Percentiles rank a stretch among this genome's conserved stretches.
Conservation (phyloP, 2,329 filamentous ascomycete species). For the Aspergillus unguis region DNA sequence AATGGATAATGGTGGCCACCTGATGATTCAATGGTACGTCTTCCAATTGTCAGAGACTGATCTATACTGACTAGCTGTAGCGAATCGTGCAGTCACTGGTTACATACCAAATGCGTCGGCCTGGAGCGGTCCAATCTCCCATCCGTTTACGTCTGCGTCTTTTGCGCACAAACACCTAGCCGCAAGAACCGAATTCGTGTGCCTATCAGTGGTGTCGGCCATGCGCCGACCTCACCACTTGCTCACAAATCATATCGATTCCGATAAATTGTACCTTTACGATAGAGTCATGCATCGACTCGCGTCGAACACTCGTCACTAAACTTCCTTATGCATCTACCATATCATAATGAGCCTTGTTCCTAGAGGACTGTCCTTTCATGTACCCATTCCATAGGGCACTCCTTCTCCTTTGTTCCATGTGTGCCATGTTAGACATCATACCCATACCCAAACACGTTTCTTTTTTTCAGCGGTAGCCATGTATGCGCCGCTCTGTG, state of each 20-base stretch:
- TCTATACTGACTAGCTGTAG: slow-evolving; percentile 30
- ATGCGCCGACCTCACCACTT: slow-evolving; percentile 39
- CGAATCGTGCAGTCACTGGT: slow-evolving; percentile 61
- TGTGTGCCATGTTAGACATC: slow-evolving; percentile 17
- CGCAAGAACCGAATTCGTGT: slow-evolving; percentile 36
- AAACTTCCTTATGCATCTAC: background rate
- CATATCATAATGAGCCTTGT: background rate
- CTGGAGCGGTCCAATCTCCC: slow-evolving; percentile 48
- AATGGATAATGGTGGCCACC: slow-evolving; percentile 51
- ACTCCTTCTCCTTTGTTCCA: slow-evolving; percentile 17
- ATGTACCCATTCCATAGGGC: no score
- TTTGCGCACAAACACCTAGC: slow-evolving; percentile 47
- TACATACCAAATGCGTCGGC: slow-evolving; percentile 58
- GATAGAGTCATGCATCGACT: slow-evolving; percentile 10
- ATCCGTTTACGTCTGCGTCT: slow-evolving; percentile 51
- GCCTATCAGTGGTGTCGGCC: slow-evolving; percentile 28
- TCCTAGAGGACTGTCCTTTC: slow-evolving; percentile 3
- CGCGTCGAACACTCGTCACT: slow-evolving; percentile 4
- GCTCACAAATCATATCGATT: slow-evolving; percentile 43
- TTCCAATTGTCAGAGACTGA: background rate
- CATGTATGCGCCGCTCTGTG: slow-evolving; percentile 14
- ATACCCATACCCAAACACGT: slow-evolving; percentile 1
- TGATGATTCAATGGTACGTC: slow-evolving; percentile 59
- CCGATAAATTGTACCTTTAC: slow-evolving; percentile 24
- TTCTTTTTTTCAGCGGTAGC: slow-evolving; percentile 10